Percentiles rank a stretch among this genome's conserved stretches.
Evolutionary conservation across 768 basidiomycete genomes (phyloP).

Genomic region (Lentinula detonsa): DNA sequence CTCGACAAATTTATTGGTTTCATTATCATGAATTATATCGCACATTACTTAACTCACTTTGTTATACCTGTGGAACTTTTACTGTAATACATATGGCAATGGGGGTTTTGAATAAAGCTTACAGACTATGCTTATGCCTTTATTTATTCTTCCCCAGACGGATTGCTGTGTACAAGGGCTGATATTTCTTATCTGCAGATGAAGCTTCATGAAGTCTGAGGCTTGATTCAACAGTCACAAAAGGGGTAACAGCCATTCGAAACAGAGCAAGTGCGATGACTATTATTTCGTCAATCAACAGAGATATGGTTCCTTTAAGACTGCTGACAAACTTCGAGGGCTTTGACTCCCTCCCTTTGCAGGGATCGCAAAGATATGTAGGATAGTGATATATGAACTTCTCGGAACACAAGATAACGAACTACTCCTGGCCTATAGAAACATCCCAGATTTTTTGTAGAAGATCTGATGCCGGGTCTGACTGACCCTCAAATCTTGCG

Average conservation of each 20-base stretch:
- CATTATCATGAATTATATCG: background rate
- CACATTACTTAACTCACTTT: background rate
- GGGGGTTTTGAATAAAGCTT: background rate
- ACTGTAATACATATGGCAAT: background rate
- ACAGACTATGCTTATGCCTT: background rate
- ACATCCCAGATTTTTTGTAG: conserved; percentile 69
- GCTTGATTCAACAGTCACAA: too few species aligned
- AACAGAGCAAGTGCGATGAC: too few species aligned
- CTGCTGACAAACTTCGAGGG: background rate
- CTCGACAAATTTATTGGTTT: background rate
- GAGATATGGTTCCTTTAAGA: too few species aligned
- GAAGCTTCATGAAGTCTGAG: too few species aligned
- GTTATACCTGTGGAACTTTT: background rate
- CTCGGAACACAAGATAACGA: background rate
- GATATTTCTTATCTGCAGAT: too few species aligned
- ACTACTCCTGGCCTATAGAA: conserved; percentile 52
- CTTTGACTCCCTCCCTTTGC: too few species aligned
- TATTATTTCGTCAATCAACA: too few species aligned
- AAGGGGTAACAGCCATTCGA: too few species aligned
- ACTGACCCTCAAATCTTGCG: conserved; percentile 49
- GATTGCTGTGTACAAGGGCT: too few species aligned
- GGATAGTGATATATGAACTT: background rate
- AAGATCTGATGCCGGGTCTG: conserved; percentile 50
- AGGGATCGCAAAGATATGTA: background rate
- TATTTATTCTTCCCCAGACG: too few species aligned